Conservation (phyloP, 2,329 filamentous ascomycete species). For the Trichoderma koningiopsis region DNA sequence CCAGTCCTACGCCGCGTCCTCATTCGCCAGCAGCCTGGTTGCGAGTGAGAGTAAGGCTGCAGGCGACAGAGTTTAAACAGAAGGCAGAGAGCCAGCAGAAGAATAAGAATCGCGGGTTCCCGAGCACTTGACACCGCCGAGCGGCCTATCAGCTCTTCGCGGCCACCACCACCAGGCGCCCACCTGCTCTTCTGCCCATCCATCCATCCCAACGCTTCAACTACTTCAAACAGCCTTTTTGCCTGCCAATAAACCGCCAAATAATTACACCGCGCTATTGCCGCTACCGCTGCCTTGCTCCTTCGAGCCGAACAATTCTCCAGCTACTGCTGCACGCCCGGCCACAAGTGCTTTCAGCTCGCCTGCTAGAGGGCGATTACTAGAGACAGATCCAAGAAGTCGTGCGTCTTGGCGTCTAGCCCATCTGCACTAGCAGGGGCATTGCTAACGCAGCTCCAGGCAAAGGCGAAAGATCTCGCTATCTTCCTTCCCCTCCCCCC, state of each 20-base stretch:
- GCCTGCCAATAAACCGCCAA: not conserved
- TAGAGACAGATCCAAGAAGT: conserved; percentile 23
- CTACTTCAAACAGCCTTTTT: not conserved
- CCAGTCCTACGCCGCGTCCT: conserved; percentile 2
- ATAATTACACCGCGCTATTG: conserved; percentile 17
- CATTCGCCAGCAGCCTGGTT: conserved; percentile 14
- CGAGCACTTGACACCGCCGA: conserved; percentile 13
- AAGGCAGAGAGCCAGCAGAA: not conserved
- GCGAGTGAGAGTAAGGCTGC: conserved; percentile 24
- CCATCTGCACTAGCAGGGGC: conserved; percentile 18
- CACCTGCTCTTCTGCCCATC: conserved; percentile 11
- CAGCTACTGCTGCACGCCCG: not conserved
- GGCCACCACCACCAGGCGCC: conserved; percentile 23
- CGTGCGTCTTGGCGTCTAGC: conserved; percentile 22
- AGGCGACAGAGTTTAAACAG: conserved; percentile 23
- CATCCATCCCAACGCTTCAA: not conserved
- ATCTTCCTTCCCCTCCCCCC: not conserved
- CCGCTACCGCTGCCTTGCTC: conserved; percentile 8
- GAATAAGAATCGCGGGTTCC: not conserved
- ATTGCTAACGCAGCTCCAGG: conserved; percentile 12
- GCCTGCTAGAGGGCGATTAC: conserved; percentile 11
- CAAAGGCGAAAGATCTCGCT: conserved; percentile 12
- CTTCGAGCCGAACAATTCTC: not conserved
- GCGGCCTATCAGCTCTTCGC: conserved; percentile 25
- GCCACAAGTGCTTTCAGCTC: conserved; percentile 19